Evolutionary conservation across 768 basidiomycete species (phyloP), one percentile per base, ranked within the genome.

Genomic region (Tricholoma flavovirens): DNA sequence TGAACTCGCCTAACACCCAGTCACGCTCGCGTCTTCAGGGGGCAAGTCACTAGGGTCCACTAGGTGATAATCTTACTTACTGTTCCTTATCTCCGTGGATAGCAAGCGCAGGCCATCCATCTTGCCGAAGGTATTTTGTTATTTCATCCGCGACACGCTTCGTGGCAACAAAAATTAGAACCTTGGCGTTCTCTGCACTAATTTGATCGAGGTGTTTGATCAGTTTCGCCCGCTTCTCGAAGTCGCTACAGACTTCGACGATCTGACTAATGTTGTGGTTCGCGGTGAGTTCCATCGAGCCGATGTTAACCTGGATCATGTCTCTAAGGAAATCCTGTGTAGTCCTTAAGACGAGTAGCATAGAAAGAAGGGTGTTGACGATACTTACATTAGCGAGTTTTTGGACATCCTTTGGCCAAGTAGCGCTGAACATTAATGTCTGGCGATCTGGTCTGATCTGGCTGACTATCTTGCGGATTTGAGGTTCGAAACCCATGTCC

Each of bases 401-500:
- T 75, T 99, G 97, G 3, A 99, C 97, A 66, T 99, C 97, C 74
- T 98, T 98, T 12, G 97, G 97, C 97, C 97, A 99, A 6, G 97
- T 99, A 11, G 97, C 97, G 53, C 93, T 97, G 80, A 99, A 99
- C 87, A 99, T 97, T 62, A 98, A 81, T 1, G 97, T 99, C 69
- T 99, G 97, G 66, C 97, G 84, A 77, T 99, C 97, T 42, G 97
- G 97, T 38, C 97, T 86, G 67, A 99, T 95, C 73, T 99, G 97
- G 63, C 87, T 79, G 62, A 98, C 91, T 61, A 99, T 98, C 77
- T 98, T 98, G 68, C 95, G 83, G 69, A 99, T 98, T 71, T 99
- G 97, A 53, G 97, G 97, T 75, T 99, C 97, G 76, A 99, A 99
- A 80, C 97, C 97, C 97, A 99, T 99, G 78, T 99, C 97, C 60